Conservation (phyloP, 495 filamentous ascomycete species). For the Tuber melanosporum region DNA sequence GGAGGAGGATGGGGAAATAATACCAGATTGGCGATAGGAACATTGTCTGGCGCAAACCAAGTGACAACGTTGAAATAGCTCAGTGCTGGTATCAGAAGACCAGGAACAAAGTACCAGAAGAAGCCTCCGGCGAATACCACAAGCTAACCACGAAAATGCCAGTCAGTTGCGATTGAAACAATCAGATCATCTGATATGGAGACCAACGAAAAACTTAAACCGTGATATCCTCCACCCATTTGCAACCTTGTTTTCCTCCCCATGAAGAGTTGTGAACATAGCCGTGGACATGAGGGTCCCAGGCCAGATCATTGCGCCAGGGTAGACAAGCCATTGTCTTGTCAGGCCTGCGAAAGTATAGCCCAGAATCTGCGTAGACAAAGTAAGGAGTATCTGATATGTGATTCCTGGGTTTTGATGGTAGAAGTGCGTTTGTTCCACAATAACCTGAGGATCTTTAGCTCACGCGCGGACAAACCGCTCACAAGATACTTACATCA, state of each 20-base stretch:
- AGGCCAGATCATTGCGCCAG: conserved; percentile 89
- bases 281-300: conserved; percentile 79
- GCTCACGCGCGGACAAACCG: background rate
- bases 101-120: conserved; percentile 78
- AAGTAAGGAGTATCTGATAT: conserved; percentile 74
- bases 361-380: conserved; percentile 78
- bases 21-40: conserved; percentile 66
- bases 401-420: conserved; percentile 64
- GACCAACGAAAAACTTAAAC: conserved; percentile 71
- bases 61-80: conserved; percentile 88
- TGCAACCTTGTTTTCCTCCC: conserved; percentile 68
- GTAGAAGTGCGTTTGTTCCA: conserved; percentile 82
- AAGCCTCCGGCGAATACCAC: conserved; percentile 59
- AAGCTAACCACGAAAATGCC: conserved; percentile 12
- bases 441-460: conserved; percentile 54
- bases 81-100: conserved; percentile 75
- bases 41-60: conserved; percentile 78
- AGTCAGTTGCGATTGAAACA: conserved; percentile 10
- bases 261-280: conserved; percentile 80
- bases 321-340: conserved; percentile 70
- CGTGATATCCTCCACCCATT: conserved; percentile 79
- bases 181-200: conserved; percentile 38
- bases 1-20: conserved; percentile 8
- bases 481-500: conserved; percentile 47
- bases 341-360: conserved; percentile 77